Percentiles rank a stretch among this genome's conserved stretches.
Evolutionary conservation across 2,329 filamentous ascomycete species (phyloP).

Genomic region (Hirsutella minnesotensis): DNA sequence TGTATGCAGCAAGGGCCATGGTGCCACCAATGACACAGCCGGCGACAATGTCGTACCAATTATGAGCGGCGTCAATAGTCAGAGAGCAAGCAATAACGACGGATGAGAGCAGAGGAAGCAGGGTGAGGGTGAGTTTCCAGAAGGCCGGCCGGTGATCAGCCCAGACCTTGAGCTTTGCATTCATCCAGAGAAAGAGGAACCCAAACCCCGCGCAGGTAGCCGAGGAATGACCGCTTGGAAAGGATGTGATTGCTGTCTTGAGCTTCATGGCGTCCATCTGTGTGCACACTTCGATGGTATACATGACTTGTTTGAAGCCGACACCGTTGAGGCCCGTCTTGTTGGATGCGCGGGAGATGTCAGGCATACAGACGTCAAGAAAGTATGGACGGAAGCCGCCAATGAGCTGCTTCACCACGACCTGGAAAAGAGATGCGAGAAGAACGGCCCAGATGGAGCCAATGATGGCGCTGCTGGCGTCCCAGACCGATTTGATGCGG

Average conservation of each 20-base stretch:
- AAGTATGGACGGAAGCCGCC: slow-evolving; percentile 54
- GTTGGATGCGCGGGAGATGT: slow-evolving; percentile 28
- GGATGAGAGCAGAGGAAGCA: slow-evolving; percentile 48
- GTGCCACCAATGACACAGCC: slow-evolving; percentile 51
- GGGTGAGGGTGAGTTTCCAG: slow-evolving; percentile 52
- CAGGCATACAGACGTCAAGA: slow-evolving; percentile 50
- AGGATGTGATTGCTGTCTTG: slow-evolving; percentile 50
- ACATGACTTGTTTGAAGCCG: slow-evolving; percentile 51
- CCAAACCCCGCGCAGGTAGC: slow-evolving; percentile 52
- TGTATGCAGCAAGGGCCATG: slow-evolving; percentile 51
- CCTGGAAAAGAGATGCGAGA: slow-evolving; percentile 50
- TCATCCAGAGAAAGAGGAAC: slow-evolving; percentile 56
- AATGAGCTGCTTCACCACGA: slow-evolving; percentile 54
- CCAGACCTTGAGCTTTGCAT: slow-evolving; percentile 62
- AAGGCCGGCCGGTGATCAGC: slow-evolving; percentile 52
- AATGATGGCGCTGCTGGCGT: slow-evolving; percentile 49
- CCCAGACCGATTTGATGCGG: slow-evolving; percentile 44
- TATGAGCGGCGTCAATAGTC: slow-evolving; percentile 54
- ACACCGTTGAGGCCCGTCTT: slow-evolving; percentile 26
- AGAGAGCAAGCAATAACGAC: slow-evolving; percentile 47
- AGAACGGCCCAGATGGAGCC: slow-evolving; percentile 50
- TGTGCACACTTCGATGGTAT: slow-evolving; percentile 50
- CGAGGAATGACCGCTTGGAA: slow-evolving; percentile 57
- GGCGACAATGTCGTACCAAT: slow-evolving; percentile 58
- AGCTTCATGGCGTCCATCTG: slow-evolving; percentile 38